A percentile compares a stretch with the other conserved stretches of the same genome.
Evolutionary conservation across 257 asterid genomes (phyloP).

Genomic region (Coffea canephora): DNA sequence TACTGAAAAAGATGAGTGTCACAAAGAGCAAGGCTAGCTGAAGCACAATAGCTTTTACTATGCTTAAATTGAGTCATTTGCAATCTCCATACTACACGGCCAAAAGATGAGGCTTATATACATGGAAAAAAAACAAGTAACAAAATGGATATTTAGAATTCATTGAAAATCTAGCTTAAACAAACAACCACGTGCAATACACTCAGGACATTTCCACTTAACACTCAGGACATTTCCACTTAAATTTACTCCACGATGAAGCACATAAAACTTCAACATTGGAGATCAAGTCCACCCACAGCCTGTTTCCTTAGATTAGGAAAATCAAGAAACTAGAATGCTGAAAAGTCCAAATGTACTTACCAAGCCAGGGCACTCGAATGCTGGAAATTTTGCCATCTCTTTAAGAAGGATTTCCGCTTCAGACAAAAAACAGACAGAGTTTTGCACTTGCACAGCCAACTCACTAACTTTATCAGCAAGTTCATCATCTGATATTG

Average conservation of each 20-base stretch:
- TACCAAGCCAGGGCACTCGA: slow-evolving; percentile 56
- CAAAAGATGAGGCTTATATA: not conserved
- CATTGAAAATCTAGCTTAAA: too few species aligned
- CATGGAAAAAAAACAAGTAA: not conserved
- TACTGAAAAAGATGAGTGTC: not conserved
- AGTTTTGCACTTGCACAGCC: slow-evolving; percentile 44
- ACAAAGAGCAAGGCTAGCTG: not conserved
- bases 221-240: not conserved
- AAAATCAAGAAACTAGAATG: slow-evolving; percentile 3
- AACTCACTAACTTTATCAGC: slow-evolving; percentile 51
- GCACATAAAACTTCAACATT: not conserved
- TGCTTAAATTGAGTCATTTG: not conserved
- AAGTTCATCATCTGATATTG: slow-evolving; percentile 67
- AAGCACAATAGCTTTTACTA: not conserved
- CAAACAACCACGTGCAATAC: not conserved
- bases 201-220: not conserved
- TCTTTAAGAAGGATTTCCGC: slow-evolving; percentile 45
- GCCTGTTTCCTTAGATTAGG: not conserved
- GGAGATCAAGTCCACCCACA: not conserved
- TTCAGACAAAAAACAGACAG: slow-evolving; percentile 44
- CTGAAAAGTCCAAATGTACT: slow-evolving; percentile 32
- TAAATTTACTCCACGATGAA: not conserved
- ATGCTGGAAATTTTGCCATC: slow-evolving; percentile 60
- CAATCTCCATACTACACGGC: not conserved
- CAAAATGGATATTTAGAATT: not conserved